Base-by-base conservation (phyloP, 306 rosid genomes). In the Sophora flavescens region DNA sequence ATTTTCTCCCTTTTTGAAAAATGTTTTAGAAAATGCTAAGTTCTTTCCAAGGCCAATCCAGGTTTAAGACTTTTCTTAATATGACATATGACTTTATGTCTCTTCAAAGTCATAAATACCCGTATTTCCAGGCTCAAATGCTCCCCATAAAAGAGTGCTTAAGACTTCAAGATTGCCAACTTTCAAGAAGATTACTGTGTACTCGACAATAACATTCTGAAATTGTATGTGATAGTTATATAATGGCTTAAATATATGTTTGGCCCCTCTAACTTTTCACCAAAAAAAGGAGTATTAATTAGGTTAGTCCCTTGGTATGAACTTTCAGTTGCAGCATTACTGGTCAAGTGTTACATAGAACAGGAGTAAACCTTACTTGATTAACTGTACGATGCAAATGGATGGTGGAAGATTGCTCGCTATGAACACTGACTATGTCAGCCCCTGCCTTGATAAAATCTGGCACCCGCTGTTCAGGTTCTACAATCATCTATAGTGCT, bases 391-490 rank as follows among this genome's bases (percentile, higher is more conserved):
- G 99, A 76, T 96, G 99, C 84, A 96, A 88, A 91, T 96, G 99
- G 84, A 96, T 96, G 79, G 99, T 96, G 75, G 99, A 77, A 68
- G 99, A 60, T 83, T 91, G 98, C 84, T 96, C 99, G 69, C 87
- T 80, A 78, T 96, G 99, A 79, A 96, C 87, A 76, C 99, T 96
- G 76, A 96, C 93, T 14, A 96, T 96, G 91, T 96, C 99, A 3
- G 99, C 99, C 53, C 99, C 99, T 51, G 99, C 99, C 90, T 96
- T 96, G 82, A 96, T 91, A 82, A 96, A 96, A 85, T 96, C 99
- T 8, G 96, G 99, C 78, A 96, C 97, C 57, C 99, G 89, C 84
- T 82, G 93, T 0, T 96, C 99, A 10, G 99, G 99, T 83, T 96
- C 99, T 78, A 96, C 98, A 48, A 96, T 96, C 98, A 93, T 96